These are phyloP conservation scores for Talaromyces liani DNA, from an alignment of 495 filamentous ascomycete genomes.

Conservation along the genomic window DNA sequence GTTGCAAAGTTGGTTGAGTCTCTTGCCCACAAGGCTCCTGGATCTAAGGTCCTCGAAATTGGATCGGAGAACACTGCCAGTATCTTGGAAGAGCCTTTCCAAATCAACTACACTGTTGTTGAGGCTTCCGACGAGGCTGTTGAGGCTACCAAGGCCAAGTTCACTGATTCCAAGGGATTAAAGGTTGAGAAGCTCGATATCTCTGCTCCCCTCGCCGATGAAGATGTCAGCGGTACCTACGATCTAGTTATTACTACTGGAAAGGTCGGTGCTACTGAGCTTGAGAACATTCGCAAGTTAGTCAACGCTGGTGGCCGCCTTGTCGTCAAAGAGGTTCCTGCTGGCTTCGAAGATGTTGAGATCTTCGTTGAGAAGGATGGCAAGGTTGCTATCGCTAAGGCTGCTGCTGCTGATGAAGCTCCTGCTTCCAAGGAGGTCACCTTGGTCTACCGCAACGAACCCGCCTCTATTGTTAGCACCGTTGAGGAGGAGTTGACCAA, in stretches of 20 bases:
- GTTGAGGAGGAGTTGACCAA: not conserved
- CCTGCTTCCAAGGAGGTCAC: not conserved
- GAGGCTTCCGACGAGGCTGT: not conserved
- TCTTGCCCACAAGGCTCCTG: conserved; percentile 1
- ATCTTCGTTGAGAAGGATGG: conserved; percentile 3
- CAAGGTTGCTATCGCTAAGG: not conserved
- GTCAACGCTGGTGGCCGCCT: not conserved
- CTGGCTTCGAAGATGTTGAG: not conserved
- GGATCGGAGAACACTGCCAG: not conserved
- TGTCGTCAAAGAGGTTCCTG: not conserved
- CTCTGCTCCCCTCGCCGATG: not conserved
- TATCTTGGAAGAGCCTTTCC: not conserved
- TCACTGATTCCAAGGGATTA: not conserved
- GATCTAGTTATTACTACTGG: conserved; percentile 3
- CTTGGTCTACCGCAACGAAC: not conserved
- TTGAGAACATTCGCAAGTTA: not conserved
- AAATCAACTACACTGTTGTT: not conserved
- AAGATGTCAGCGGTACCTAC: not conserved
- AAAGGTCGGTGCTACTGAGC: not conserved
- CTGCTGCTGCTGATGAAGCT: not conserved
- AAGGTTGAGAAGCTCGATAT: not conserved
- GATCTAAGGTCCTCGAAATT: not conserved
- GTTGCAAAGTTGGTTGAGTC: not conserved
- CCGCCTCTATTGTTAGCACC: not conserved
- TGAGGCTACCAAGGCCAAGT: conserved; percentile 1